These are phyloP conservation scores for Psilocybe cyanescens DNA, from an alignment of 768 basidiomycete genomes.

Conservation along the genomic window DNA sequence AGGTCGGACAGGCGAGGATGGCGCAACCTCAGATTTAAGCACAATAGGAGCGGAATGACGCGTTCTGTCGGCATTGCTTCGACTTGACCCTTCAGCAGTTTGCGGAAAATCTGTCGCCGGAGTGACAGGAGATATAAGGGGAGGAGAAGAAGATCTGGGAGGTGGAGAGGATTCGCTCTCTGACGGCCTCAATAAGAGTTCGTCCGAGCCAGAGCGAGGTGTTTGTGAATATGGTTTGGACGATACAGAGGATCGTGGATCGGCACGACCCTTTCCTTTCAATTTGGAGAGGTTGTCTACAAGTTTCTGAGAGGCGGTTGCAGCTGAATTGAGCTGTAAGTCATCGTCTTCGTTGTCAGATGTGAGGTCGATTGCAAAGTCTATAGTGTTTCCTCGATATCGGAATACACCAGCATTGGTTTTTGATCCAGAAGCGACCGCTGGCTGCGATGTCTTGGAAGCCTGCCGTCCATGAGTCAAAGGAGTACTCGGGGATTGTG, in stretches of 20 bases:
- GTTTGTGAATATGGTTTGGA: neutral
- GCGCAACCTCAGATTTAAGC: neutral
- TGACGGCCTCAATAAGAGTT: neutral
- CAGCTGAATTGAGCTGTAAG: neutral
- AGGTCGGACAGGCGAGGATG: neutral
- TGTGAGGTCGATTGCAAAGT: constrained; percentile 9
- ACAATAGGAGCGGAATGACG: neutral
- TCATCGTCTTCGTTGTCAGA: constrained; percentile 8
- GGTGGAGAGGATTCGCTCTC: neutral
- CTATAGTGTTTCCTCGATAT: neutral
- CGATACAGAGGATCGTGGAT: neutral
- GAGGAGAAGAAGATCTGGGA: neutral
- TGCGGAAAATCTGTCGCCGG: neutral
- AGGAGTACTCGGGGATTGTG: neutral
- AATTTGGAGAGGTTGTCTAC: neutral
- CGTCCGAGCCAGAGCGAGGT: neutral
- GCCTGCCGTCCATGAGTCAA: neutral
- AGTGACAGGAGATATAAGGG: neutral
- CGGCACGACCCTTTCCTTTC: constrained; percentile 5
- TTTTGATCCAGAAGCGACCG: neutral
- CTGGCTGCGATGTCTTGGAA: neutral
- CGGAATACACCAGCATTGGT: neutral
- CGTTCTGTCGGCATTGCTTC: neutral
- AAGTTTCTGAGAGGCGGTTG: neutral
- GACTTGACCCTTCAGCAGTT: neutral